Base-by-base conservation (phyloP, 305 asterid genomes). In the Rubia peregrina region DNA sequence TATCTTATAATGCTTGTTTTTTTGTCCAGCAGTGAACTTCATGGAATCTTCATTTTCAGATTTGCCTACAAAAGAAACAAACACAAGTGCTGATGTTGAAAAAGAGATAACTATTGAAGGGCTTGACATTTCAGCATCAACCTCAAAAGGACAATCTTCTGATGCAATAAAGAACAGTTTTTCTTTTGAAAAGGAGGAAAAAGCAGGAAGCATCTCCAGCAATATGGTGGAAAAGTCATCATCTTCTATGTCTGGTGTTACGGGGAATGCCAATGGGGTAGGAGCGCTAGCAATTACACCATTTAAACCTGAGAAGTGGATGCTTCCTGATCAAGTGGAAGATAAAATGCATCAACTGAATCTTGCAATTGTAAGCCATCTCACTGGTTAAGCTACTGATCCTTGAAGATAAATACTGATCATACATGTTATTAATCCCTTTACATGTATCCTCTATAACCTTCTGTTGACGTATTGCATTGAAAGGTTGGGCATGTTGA, bases 401-500 rank as follows among this genome's bases (percentile, higher is more conserved):
- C 53, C 53, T 55, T 17, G 59, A 63, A 53, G 21, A 62, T 61
- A 11, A 26, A 26, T 42, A 56, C 10, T 65, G 6, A 14, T 48
- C 24, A 21, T 70, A 21, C 38, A 16, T 33, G 46, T 65, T 2
- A 46, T 63, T 62, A 44, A 6, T 60, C 21, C 5, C 71, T 71
- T 57, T 56, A 71, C 46, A n/a, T 17, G 59, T 19, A 65, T 57
- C 10, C 61, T 71, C 21, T 48, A 65, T 61, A 44, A 12, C 68
- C 61, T 38, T 43, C 26, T 41, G n/a, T 24, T 61, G 16, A 21
- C 24, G 19, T 30, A 59, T 67, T 78, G 57, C 71, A 46, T 81
- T 73, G 73, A 16, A 74, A 94, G 99, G 98, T 94, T 75, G 99
- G 99, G 66, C 99, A 94, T 81, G 99, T 94, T 80, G 99, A 94